phyloP scores from a whole-genome alignment of 108 stramenopile genomes.

The Cyclotella baltica region DNA sequence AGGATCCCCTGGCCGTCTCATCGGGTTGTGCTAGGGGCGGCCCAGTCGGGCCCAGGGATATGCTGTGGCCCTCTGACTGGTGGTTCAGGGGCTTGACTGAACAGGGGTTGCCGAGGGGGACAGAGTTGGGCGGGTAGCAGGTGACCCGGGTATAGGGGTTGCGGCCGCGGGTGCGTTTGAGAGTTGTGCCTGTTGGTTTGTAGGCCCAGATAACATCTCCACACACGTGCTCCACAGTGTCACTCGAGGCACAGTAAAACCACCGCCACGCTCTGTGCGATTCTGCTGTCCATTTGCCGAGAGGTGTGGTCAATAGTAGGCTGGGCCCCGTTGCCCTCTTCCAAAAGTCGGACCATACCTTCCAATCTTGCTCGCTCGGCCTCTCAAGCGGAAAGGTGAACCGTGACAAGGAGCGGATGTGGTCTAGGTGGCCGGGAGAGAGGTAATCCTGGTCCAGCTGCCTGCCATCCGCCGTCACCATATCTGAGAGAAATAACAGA shows the following conservation, averaged over 20 bases:
- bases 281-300: background rate
- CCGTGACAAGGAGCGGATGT: background rate
- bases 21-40: background rate
- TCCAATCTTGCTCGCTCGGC: background rate
- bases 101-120: too few species aligned
- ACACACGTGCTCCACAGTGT: background rate
- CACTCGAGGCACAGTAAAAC: background rate
- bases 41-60: too few species aligned
- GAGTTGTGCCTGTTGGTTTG: too few species aligned
- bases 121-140: too few species aligned
- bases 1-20: background rate
- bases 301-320: background rate
- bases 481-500: conserved; percentile 8
- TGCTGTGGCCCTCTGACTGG: too few species aligned
- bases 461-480: conserved; percentile 1
- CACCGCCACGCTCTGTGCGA: background rate
- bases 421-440: too few species aligned
- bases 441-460: background rate
- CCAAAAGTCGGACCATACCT: background rate
- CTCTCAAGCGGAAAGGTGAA: background rate
- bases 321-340: background rate
- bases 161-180: too few species aligned
- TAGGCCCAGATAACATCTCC: too few species aligned
- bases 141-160: too few species aligned
- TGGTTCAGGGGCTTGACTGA: too few species aligned